Conservation (phyloP, 345 rosid species). For the Euphorbia pulcherrima region DNA sequence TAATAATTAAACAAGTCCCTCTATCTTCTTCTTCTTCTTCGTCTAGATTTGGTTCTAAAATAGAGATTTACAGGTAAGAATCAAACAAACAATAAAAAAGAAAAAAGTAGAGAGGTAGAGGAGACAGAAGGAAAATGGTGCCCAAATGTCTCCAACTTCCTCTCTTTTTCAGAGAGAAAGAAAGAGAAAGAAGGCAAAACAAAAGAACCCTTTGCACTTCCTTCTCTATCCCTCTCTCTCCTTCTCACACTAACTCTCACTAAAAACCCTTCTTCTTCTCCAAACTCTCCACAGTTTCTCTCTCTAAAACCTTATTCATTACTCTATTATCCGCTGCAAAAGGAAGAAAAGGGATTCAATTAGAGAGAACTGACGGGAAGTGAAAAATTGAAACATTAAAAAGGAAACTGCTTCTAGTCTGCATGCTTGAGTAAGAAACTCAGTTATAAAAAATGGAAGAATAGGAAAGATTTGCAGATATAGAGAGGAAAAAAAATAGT, state of each 20-base stretch:
- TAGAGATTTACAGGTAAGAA: too few species aligned
- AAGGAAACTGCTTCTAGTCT: not conserved
- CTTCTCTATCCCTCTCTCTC: slow-evolving; percentile 79
- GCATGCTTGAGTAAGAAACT: slow-evolving; percentile 18
- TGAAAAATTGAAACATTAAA: not conserved
- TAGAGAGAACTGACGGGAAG: too few species aligned
- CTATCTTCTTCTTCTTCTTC: not conserved
- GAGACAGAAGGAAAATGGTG: slow-evolving; percentile 48
- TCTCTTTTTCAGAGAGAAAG: slow-evolving; percentile 47
- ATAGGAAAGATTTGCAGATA: slow-evolving; percentile 19
- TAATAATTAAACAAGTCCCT: not conserved
- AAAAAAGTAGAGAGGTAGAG: slow-evolving; percentile 56
- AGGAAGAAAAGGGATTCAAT: not conserved
- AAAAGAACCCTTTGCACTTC: slow-evolving; percentile 45
- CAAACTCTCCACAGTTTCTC: too few species aligned
- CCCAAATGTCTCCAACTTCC: slow-evolving; percentile 64
- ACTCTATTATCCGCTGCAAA: not conserved
- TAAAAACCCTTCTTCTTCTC: too few species aligned
- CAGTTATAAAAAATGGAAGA: slow-evolving; percentile 9
- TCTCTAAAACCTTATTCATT: too few species aligned
- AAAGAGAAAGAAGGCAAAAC: slow-evolving; percentile 46
- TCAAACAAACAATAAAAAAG: not conserved
- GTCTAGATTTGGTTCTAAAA: not conserved
- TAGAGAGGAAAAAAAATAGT: slow-evolving; percentile 4
- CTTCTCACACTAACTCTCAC: too few species aligned